phyloP scores from a whole-genome alignment of 768 basidiomycete genomes.

The Pleurotus sapidus region DNA sequence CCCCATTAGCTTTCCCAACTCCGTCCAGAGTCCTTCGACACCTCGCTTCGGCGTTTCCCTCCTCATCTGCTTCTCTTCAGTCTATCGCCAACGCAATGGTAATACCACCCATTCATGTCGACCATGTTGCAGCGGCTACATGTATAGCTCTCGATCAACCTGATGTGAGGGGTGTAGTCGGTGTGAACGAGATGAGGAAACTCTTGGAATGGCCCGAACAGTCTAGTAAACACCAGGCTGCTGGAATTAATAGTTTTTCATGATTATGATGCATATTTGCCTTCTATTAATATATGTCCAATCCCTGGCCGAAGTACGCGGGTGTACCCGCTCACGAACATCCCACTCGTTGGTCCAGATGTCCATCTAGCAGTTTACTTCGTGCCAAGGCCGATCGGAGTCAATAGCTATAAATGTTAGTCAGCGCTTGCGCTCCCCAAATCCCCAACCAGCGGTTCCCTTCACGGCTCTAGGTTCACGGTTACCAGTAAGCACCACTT shows the following conservation, averaged over 20 bases:
- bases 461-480: too few species aligned
- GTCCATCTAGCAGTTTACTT: too few species aligned
- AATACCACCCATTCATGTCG: constrained; percentile 93
- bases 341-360: too few species aligned
- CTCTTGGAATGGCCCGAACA: constrained; percentile 61
- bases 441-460: too few species aligned
- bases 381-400: too few species aligned
- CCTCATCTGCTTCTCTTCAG: constrained; percentile 34
- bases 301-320: too few species aligned
- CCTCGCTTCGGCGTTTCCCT: constrained; percentile 36
- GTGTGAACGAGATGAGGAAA: constrained; percentile 70
- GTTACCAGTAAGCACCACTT: too few species aligned
- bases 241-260: not conserved
- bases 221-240: not conserved
- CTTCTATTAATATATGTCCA: too few species aligned
- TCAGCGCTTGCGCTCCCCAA: too few species aligned
- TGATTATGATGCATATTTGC: too few species aligned
- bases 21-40: constrained; percentile 62
- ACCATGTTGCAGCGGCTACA: constrained; percentile 88
- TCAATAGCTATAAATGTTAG: too few species aligned
- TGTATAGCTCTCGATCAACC: constrained; percentile 56
- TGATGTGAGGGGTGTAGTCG: constrained; percentile 62
- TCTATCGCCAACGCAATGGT: constrained; percentile 76
- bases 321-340: too few species aligned
- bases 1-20: constrained; percentile 56